Evolutionary conservation across 164 flowering plant genomes (phyloP), one percentile per base, ranked within the genome.

Genomic region (Liquidambar formosana): DNA sequence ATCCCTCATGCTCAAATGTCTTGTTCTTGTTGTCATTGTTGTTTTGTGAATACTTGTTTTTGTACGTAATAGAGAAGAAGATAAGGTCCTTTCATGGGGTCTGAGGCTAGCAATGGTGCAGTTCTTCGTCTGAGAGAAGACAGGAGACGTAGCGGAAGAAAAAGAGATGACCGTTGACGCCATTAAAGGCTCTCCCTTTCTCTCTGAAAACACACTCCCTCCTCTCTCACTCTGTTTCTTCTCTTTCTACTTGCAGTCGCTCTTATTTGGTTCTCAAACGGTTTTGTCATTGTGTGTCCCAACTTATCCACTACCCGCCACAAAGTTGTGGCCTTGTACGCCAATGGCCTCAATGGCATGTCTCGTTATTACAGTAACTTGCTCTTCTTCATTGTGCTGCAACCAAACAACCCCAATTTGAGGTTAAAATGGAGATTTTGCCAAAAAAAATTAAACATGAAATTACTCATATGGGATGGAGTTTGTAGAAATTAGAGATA

Each of bases 121-220:
- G 9, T 63, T 19, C 26, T 52, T 64, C 9, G 25, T 26, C 3
- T 23, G 53, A 52, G 67, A 51, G 14, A 57, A 10, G 6, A 16
- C 10, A 57, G 49, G 64, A 33, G 64, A 4, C 10, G 76, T 21
- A 27, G 78, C 21, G 1, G 68, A 59, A 33, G 82, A 66, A 49
- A 70, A 64, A 66, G 78, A 71, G 69, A 76, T 8, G 1, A 69
- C 49, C 0, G 71, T 49, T 26, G 82, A 73, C 41, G 80, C 77
- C 82, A 79, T 79, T 45, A 38, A 16, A 28, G 4, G 4, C 53
- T 26, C 54, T 16, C 33, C 10, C 57, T 51, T 46, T 22, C 57
- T 28, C 44, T 33, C n/a, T n/a, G n/a, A n/a, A n/a, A 61, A 15
- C 12, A 49, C 5, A 13, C 6, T 18, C n/a, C 53, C 9, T 16